A percentile compares a stretch with the other conserved stretches of the same genome.
phyloP scores from a whole-genome alignment of 495 filamentous ascomycete species.

The Cercophora newfieldiana region DNA sequence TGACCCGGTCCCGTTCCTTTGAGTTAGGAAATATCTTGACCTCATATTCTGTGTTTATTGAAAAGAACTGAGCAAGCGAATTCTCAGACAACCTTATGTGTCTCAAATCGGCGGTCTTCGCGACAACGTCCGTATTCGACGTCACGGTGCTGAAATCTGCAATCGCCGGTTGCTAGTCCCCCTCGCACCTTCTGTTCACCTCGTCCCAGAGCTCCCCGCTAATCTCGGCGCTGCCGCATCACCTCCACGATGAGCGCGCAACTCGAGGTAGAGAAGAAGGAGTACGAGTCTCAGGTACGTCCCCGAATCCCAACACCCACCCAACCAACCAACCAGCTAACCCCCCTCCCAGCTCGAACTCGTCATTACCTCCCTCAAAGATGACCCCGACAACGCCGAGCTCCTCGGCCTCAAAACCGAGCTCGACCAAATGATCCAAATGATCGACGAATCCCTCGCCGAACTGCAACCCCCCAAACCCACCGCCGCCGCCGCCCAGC shows the following conservation, averaged over 20 bases:
- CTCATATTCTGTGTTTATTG: not conserved
- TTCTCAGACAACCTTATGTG: not conserved
- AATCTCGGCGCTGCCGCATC: not conserved
- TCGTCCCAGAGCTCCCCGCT: not conserved
- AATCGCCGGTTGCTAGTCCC: not conserved
- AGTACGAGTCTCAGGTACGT: constrained; percentile 78
- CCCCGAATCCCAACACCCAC: not conserved
- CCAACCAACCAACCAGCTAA: constrained; percentile 11
- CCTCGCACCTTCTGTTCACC: not conserved
- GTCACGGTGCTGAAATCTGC: not conserved
- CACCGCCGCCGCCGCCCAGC: constrained; percentile 46
- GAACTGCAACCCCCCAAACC: constrained; percentile 47
- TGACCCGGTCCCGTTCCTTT: not conserved
- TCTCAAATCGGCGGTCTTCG: not conserved
- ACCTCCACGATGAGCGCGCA: constrained; percentile 37
- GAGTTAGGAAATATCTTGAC: too few species aligned
- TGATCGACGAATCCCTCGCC: constrained; percentile 76
- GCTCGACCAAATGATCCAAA: constrained; percentile 79
- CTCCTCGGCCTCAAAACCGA: constrained; percentile 76
- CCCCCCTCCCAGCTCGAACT: constrained; percentile 67
- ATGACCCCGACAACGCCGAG: constrained; percentile 81
- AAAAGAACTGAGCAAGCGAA: not conserved
- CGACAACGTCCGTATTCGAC: not conserved
- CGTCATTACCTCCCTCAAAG: constrained; percentile 70
- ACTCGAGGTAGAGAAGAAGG: constrained; percentile 74